These are phyloP conservation scores for Phalaenopsis hybrid DNA, from an alignment of 116 monocot species.

Conservation along the genomic window DNA sequence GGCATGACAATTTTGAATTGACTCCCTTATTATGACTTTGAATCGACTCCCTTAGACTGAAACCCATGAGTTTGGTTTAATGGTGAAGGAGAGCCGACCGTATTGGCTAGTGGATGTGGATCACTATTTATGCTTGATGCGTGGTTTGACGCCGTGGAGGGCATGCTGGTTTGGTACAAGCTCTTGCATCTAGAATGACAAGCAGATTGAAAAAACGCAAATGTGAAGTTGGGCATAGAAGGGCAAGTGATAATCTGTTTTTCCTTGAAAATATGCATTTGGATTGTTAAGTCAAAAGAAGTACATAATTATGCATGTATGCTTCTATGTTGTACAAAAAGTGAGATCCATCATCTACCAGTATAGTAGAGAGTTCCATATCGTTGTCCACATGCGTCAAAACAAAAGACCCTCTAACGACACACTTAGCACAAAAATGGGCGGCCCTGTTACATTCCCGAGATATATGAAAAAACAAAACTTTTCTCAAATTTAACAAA, in stretches of 20 bases:
- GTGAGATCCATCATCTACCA: too few species aligned
- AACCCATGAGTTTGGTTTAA: constrained; percentile 17
- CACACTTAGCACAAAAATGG: too few species aligned
- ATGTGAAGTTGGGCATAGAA: constrained; percentile 26
- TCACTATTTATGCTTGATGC: constrained; percentile 19
- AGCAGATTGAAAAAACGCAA: constrained; percentile 21
- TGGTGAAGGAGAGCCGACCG: constrained; percentile 15
- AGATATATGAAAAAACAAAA: too few species aligned
- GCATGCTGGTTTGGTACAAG: constrained; percentile 18
- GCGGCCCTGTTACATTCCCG: too few species aligned
- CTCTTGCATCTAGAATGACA: constrained; percentile 16
- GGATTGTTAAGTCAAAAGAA: too few species aligned
- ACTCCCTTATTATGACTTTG: constrained; percentile 18
- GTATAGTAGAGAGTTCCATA: too few species aligned
- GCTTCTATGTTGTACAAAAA: too few species aligned
- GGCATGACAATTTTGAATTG: too few species aligned
- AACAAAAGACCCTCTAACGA: too few species aligned
- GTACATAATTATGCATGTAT: too few species aligned
- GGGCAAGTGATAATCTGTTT: constrained; percentile 21
- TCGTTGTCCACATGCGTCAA: too few species aligned
- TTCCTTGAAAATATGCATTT: not conserved
- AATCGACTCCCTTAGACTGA: constrained; percentile 22
- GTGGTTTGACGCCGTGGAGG: constrained; percentile 21
- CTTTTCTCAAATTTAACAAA: too few species aligned
- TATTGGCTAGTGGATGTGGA: constrained; percentile 24